Evolutionary conservation across 2,329 filamentous ascomycete genomes (phyloP).

Genomic region (Dissoconium aciculare): DNA sequence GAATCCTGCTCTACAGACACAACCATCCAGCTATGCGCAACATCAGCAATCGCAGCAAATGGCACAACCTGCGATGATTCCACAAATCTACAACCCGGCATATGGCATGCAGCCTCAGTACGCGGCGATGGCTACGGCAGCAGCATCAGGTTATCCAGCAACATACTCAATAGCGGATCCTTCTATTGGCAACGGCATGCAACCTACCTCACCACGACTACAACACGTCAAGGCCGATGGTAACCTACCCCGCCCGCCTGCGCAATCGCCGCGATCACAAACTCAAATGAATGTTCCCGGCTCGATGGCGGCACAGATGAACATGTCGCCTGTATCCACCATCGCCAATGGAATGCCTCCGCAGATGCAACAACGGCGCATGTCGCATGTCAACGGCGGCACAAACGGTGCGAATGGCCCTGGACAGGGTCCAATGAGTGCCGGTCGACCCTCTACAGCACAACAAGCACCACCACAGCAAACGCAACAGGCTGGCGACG

Average conservation of each 20-base stretch:
- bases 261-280: constrained; percentile 62
- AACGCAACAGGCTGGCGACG: constrained; percentile 57
- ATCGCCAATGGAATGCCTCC: constrained; percentile 40
- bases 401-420: constrained; percentile 36
- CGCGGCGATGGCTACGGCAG: constrained; percentile 85
- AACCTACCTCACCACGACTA: constrained; percentile 61
- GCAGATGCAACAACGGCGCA: constrained; percentile 38
- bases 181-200: constrained; percentile 48
- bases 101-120: constrained; percentile 60
- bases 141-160: constrained; percentile 68
- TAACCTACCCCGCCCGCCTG: constrained; percentile 45
- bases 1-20: constrained; percentile 63
- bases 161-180: constrained; percentile 51
- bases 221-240: constrained; percentile 47
- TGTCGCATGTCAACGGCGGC: constrained; percentile 61
- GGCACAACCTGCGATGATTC: constrained; percentile 42
- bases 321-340: constrained; percentile 41
- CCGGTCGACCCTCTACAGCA: constrained; percentile 57
- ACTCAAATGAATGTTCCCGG: constrained; percentile 39
- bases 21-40: constrained; percentile 32
- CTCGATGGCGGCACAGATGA: constrained; percentile 32
- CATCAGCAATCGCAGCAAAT: constrained; percentile 49
- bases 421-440: constrained; percentile 35
- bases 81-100: constrained; percentile 60
- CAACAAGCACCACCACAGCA: constrained; percentile 42